Evolutionary conservation across 495 filamentous ascomycete genomes (phyloP), one percentile per base, ranked within the genome.

Genomic region (Aspergillus cavernicola): DNA sequence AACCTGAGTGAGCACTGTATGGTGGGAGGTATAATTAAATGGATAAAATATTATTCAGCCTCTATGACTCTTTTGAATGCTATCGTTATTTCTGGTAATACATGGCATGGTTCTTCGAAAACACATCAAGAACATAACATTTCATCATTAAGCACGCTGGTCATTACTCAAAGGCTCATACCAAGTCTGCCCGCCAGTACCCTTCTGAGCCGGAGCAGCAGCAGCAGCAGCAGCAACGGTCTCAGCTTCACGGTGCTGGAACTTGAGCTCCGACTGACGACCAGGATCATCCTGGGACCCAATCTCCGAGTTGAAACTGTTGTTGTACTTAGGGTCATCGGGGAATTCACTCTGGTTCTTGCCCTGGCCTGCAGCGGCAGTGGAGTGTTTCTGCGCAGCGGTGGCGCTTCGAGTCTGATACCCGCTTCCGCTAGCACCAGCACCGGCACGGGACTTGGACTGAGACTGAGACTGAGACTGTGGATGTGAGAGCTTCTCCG

Each of bases 241-340:
- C 58, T 75, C 60, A 33, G 68, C 69, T 48, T 64, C 62, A 15
- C 40, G 53, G 33, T 60, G 67, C 69, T 78, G 62, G 55, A 82
- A 76, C 46, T 76, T 70, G 20, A 66, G 50, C 67, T 77, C 73
- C 12, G 81, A 82, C 15, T 66, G 52, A 20, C 83, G 66, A n/a
- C 80, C 81, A 18, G 85, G 84, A 68, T 87, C 85, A 52, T 85
- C 72, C 51, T 79, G 60, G 6, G 66, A 67, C 4, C 84, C 85
- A 61, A 87, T 81, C 3, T 85, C 80, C 18, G 70, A 62, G 41
- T 62, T 79, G 62, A 82, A 86, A 60, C 80, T 85, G 13, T 77
- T 79, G 51, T 85, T 86, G 16, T 79, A 73, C 15, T 46, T 65
- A 19, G 71, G 63, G 19, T 69, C 55, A 22, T 65, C 60, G n/a